Evolutionary conservation across 768 basidiomycete genomes (phyloP).

Genomic region (Pulveroboletus sp.): DNA sequence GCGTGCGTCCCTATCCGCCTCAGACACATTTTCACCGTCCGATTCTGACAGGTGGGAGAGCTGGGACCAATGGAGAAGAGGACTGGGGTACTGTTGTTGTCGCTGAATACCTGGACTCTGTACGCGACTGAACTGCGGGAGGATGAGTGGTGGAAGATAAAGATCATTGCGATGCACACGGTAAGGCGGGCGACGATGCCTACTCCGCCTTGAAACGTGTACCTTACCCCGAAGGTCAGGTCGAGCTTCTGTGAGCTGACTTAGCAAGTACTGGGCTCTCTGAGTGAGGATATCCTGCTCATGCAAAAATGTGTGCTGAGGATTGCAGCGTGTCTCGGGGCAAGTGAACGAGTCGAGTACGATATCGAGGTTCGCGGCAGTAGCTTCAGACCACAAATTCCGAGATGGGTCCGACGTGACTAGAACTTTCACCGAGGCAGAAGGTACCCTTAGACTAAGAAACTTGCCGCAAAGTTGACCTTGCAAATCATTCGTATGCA

Average conservation of each 20-base stretch:
- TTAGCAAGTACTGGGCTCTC: constrained; percentile 54
- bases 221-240: neutral
- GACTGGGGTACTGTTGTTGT: constrained; percentile 6
- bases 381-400: constrained; percentile 65
- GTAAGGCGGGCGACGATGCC: constrained; percentile 7
- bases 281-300: constrained; percentile 68
- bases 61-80: constrained; percentile 19
- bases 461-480: constrained; percentile 63
- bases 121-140: constrained; percentile 23
- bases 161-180: constrained; percentile 44
- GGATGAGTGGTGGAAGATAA: constrained; percentile 41
- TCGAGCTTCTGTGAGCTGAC: constrained; percentile 22
- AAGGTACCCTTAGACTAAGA: constrained; percentile 54
- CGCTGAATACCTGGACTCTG: constrained; percentile 2
- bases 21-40: constrained; percentile 56
- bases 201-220: neutral
- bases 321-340: constrained; percentile 45
- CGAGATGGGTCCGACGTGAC: constrained; percentile 36
- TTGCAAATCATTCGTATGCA: constrained; percentile 75
- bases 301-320: constrained; percentile 62
- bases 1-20: constrained; percentile 66
- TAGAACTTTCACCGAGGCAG: constrained; percentile 46
- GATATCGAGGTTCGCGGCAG: constrained; percentile 45
- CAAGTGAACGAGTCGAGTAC: constrained; percentile 68
- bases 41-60: constrained; percentile 50